Base-by-base conservation (phyloP, 177 flowering plant species). In the Vitis hybrid region DNA sequence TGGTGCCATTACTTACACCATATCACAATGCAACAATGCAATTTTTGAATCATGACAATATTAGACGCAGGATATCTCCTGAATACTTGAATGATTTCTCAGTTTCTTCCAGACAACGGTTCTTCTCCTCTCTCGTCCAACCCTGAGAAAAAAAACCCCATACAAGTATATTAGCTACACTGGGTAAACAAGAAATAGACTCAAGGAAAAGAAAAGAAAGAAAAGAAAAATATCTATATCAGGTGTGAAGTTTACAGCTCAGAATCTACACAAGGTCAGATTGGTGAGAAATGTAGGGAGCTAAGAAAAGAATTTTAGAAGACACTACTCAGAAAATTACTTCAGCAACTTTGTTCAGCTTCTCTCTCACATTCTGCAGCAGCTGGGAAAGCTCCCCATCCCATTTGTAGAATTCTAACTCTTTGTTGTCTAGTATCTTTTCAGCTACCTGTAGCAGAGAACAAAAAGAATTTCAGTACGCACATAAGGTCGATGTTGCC, bases 331-430 rank as follows among this genome's bases (percentile, higher is more conserved):
- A 33, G 28, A 67, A n/a, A 71, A 73, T 73, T 89, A 89, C 97
- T 82, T 90, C 92, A 44, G 98, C 94, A 73, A 96, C 95, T 79
- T 72, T 81, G 59, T 96, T 96, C 74, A 96, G 81, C 82, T 92
- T 96, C 38, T 92, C 97, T 70, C 92, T 82, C 64, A 94, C 97
- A 79, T 82, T 88, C 77, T 89, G 94, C 88, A 96, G 76, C 59
- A 92, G 82, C 62, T 89, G 86, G 60, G 88, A 74, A 38, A 96
- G 91, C 22, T 94, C 95, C 33, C 97, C 94, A 55, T 96, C 95
- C 98, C 98, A 96, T 79, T 92, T 96, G 72, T 96, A 94, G 79
- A 96, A 96, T 68, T 92, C 98, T 78, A 96, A 75, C 72, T 90
- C 91, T 81, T 88, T 89, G 11, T 77, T 83, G 71, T 92, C 74